phyloP scores from a whole-genome alignment of 2,329 filamentous ascomycete genomes.

The Fusarium ramigenum region DNA sequence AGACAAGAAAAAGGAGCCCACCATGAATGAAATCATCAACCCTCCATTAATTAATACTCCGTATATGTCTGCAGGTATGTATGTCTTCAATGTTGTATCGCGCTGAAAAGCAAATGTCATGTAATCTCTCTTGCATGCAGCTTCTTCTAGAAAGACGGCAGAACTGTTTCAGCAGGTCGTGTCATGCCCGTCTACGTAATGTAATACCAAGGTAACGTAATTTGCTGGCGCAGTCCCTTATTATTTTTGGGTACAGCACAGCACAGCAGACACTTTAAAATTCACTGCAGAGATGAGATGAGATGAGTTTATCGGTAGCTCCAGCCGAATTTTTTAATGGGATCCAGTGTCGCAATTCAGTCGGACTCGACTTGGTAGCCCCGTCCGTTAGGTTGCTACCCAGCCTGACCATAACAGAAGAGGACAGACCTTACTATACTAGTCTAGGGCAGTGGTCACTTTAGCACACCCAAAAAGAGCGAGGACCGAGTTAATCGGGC shows the following conservation, averaged over 20 bases:
- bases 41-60: neutral
- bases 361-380: conserved; percentile 11
- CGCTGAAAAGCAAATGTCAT: neutral
- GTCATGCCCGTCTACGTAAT: conserved; percentile 4
- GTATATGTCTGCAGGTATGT: neutral
- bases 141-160: conserved; percentile 47
- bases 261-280: neutral
- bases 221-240: conserved; percentile 26
- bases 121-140: conserved; percentile 31
- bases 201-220: neutral
- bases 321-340: conserved; percentile 4
- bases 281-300: conserved; percentile 14
- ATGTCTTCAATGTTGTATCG: conserved; percentile 2
- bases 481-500: neutral
- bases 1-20: neutral
- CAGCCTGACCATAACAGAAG: conserved; percentile 1
- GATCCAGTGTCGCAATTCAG: conserved; percentile 19
- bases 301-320: conserved; percentile 16
- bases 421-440: neutral
- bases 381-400: conserved; percentile 9
- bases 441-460: neutral
- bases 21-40: neutral
- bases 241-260: conserved; percentile 14
- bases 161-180: conserved; percentile 34
- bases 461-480: conserved; percentile 8